These are phyloP conservation scores for Clathrospora elynae DNA, from an alignment of 2,329 filamentous ascomycete genomes.

Conservation along the genomic window DNA sequence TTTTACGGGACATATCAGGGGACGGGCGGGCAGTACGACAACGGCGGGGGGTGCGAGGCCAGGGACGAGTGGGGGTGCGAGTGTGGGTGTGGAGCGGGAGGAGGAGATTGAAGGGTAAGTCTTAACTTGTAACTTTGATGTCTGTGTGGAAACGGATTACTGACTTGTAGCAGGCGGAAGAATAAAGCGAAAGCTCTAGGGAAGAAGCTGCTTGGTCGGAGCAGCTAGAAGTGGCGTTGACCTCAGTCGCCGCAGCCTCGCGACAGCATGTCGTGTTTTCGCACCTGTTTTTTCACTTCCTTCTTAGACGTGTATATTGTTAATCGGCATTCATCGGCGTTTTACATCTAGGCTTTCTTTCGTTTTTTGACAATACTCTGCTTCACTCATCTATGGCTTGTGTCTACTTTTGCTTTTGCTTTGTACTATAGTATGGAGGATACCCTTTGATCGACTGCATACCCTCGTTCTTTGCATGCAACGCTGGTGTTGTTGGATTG, in stretches of 20 bases:
- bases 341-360: not conserved
- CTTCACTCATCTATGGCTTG: conserved; percentile 5
- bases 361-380: too few species aligned
- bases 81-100: conserved; percentile 17
- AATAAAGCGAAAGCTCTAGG: conserved; percentile 24
- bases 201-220: conserved; percentile 22
- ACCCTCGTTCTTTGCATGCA: too few species aligned
- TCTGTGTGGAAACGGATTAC: too few species aligned
- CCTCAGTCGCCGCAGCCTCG: not conserved
- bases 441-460: not conserved
- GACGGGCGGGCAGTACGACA: conserved; percentile 18
- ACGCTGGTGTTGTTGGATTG: too few species aligned
- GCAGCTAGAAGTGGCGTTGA: conserved; percentile 7
- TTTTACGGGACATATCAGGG: conserved; percentile 27
- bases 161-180: conserved; percentile 12
- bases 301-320: too few species aligned
- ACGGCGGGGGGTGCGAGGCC: conserved; percentile 21
- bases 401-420: conserved; percentile 4
- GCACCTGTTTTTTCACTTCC: not conserved
- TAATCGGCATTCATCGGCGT: not conserved
- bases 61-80: conserved; percentile 7
- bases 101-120: conserved; percentile 29
- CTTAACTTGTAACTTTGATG: not conserved
- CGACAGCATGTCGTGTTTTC: too few species aligned
- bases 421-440: conserved; percentile 1